Conservation (phyloP, 164 flowering plant genomes). For the Piper betle region DNA sequence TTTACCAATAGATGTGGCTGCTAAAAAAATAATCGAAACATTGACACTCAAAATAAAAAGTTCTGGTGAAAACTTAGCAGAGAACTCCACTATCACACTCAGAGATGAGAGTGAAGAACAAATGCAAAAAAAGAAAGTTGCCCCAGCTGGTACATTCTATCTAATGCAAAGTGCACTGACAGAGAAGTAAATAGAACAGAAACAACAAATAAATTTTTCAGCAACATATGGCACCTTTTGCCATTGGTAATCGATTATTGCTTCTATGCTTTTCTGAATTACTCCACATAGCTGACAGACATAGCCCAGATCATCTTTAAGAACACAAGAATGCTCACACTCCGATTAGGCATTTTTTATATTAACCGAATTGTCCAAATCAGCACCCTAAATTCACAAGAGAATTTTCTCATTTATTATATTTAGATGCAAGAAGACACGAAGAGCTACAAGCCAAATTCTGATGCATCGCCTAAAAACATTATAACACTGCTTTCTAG, state of each 20-base stretch:
- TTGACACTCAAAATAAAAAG: too few relatives aligned
- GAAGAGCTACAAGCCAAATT: background rate
- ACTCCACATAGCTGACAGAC: conserved; percentile 32
- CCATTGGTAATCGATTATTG: conserved; percentile 28
- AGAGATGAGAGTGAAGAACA: too few relatives aligned
- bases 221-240: conserved; percentile 14
- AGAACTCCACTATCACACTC: too few relatives aligned
- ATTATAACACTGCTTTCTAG: too few relatives aligned
- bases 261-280: conserved; percentile 21
- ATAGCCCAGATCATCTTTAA: conserved; percentile 34
- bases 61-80: too few relatives aligned
- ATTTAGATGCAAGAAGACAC: background rate
- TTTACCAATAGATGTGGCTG: too few relatives aligned
- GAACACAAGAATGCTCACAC: conserved; percentile 25
- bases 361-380: conserved; percentile 6
- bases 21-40: too few relatives aligned
- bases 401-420: too few relatives aligned
- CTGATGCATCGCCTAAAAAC: too few relatives aligned
- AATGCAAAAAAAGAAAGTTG: too few relatives aligned
- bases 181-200: background rate
- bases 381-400: conserved; percentile 8
- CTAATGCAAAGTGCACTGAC: background rate
- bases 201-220: background rate
- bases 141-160: background rate
- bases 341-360: conserved; percentile 8